A percentile compares a stretch with the other conserved stretches of the same genome.
Conservation (phyloP, 495 filamentous ascomycete genomes). For the Cercophora sp. region DNA sequence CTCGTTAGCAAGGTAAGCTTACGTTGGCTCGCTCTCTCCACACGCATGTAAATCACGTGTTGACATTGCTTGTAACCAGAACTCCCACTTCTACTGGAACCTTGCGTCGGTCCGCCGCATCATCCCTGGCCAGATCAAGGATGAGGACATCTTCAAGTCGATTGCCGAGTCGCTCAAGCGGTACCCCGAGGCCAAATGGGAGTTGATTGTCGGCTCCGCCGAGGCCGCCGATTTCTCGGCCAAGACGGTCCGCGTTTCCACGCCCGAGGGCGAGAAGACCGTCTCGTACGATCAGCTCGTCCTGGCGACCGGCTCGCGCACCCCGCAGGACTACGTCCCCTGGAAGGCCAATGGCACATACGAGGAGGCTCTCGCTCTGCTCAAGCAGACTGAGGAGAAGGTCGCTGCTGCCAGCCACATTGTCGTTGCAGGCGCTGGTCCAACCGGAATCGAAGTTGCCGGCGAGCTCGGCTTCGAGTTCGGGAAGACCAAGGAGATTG, state of each 20-base stretch:
- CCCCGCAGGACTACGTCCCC: conserved; percentile 36
- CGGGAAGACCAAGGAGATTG: conserved; percentile 45
- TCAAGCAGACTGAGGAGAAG: conserved; percentile 26
- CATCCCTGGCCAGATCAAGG: conserved; percentile 44
- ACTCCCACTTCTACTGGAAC: conserved; percentile 56
- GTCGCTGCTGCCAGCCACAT: conserved; percentile 38
- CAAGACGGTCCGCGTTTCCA: conserved; percentile 56
- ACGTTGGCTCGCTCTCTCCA: no score
- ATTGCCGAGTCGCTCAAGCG: conserved; percentile 35
- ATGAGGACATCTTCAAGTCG: conserved; percentile 44
- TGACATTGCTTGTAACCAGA: no score
- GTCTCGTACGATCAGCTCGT: conserved; percentile 76
- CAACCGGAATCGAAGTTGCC: conserved; percentile 41
- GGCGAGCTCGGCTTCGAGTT: conserved; percentile 45
- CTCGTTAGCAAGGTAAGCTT: conserved; percentile 46
- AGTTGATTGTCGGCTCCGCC: conserved; percentile 41
- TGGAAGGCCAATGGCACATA: conserved; percentile 43
- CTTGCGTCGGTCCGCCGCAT: conserved; percentile 53
- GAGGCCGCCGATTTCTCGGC: conserved; percentile 32
- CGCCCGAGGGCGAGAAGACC: conserved; percentile 19
- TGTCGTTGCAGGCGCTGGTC: conserved; percentile 41
- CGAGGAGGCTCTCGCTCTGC: conserved; percentile 26
- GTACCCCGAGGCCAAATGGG: conserved; percentile 35
- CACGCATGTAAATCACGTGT: no score
- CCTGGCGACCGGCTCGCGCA: conserved; percentile 87